Evolutionary conservation across 106 monocot species (phyloP), one percentile per base, ranked within the genome.

Genomic region (Platanthera zijinensis): DNA sequence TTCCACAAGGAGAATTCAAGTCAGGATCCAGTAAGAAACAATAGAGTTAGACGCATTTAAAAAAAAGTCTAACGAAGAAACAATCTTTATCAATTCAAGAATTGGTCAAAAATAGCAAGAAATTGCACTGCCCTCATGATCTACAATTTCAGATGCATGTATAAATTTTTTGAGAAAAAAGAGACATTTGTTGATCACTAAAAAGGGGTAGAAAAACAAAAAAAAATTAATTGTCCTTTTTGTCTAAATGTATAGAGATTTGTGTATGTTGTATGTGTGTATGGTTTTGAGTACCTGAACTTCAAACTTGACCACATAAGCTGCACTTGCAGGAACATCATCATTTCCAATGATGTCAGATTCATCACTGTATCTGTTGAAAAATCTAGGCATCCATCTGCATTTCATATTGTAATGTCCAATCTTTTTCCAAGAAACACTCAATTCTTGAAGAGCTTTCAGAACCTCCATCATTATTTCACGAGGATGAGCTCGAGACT

Each of bases 351-450:
- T 82, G 49, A 93, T 87, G 30, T 76, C 62, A 61, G 88, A 84
- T 74, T 93, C 90, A 79, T 90, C 84, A 54, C 78, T 53, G 76
- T 90, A 93, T 69, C 78, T 67, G 25, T 61, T 79, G 63, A 81
- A 75, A 76, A 73, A 78, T 28, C 74, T 84, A 79, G 82, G 84
- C 30, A 84, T 50, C 90, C 88, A 92, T 79, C 83, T 80, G 84
- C 95, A 95, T 84, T 95, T 95, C 88, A 95, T 86, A 79, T 90
- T 95, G 72, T 95, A 95, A 51, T 88, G 85, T 9, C 95, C 95
- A 17, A 86, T 95, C 80, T 86, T 90, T 82, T 95, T 95, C 95
- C 95, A 95, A 70, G 74, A 80, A 53, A 92, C 92, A 80, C 88
- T 88, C 80, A 95, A 82, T 51, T 90, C 88, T 79, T 90, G 95